Evolutionary conservation across 495 filamentous ascomycete genomes (phyloP), one percentile per base, ranked within the genome.

Genomic region (Oidiodendron maius): DNA sequence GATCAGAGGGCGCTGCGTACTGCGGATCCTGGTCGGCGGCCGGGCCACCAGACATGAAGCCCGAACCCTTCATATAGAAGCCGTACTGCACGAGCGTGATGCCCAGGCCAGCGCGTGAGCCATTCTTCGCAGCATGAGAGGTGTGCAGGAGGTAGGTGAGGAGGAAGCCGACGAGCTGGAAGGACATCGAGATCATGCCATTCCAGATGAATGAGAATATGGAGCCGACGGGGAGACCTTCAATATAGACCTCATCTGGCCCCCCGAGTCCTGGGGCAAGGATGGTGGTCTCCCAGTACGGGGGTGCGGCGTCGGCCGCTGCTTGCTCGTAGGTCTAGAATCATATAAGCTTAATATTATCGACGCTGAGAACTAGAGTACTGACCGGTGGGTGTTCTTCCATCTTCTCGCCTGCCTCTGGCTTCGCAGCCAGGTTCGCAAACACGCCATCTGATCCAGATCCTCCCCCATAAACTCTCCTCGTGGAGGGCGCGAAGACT

Each of bases 261-360:
- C 83, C 84, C 38, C 83, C 78, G 43, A 83, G 71, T 24, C 91
- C 91, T 5, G 93, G 94, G 2, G 91, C 89, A 47, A 97, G 76
- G 57, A 98, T 96, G 2, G 93, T 96, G 15, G 91, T 97, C 68
- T 98, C 93, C 93, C 93, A 98, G 65, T 97, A 98, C 2, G 94
- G 93, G 0, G 93, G 93, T 28, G 93, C 89, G 17, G 91, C 88
- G 68, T 98, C 93, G 15, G 91, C 91, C 9, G 93, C 93, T 5
- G 93, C 93, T 81, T 96, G 90, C 76, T 98, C 94, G 70, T 98
- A 98, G 17, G 91, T 88, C 90, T 97, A 52, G 32, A 22, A 40
- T 45, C 39, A 17, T 48, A 68, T 62, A 71, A 67, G 17, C 37
- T 45, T 21, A 18, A 40, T 30, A 10, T 18, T 30, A 11, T 16